A percentile compares a stretch with the other conserved stretches of the same genome.
Conservation (phyloP, 2,329 filamentous ascomycete species). For the Phoma sp. region DNA sequence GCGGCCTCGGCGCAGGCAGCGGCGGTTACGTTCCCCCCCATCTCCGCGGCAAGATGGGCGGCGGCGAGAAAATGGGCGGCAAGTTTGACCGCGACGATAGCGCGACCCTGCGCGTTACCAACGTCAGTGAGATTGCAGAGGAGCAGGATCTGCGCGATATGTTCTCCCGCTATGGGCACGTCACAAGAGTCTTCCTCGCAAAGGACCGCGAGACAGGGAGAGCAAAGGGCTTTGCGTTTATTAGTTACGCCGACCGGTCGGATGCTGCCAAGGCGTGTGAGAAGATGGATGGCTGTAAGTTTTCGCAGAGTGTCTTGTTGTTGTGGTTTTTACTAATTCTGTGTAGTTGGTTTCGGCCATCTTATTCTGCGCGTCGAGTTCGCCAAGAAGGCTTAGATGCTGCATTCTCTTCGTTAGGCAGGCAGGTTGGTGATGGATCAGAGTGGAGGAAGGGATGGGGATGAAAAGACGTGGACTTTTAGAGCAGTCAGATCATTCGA, state of each 20-base stretch:
- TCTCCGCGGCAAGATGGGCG: conserved; percentile 77
- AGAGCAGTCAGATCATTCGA: neutral
- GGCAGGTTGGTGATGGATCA: no score
- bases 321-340: conserved; percentile 23
- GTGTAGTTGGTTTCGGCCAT: conserved; percentile 75
- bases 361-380: conserved; percentile 88
- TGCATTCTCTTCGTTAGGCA: no score
- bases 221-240: conserved; percentile 98
- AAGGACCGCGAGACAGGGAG: conserved; percentile 96
- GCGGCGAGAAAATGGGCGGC: conserved; percentile 84
- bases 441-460: no score
- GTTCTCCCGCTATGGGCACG: conserved; percentile 96
- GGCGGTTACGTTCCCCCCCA: conserved; percentile 95
- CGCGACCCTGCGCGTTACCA: conserved; percentile 95
- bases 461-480: neutral
- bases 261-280: conserved; percentile 93
- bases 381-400: conserved; percentile 66
- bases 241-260: conserved; percentile 88
- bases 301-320: neutral
- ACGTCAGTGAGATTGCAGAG: conserved; percentile 98
- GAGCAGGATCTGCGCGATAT: conserved; percentile 94
- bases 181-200: conserved; percentile 96
- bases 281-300: conserved; percentile 94
- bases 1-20: conserved; percentile 69
- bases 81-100: conserved; percentile 98